Base-by-base conservation (phyloP, 495 filamentous ascomycete genomes). In the Copromyces sp. region DNA sequence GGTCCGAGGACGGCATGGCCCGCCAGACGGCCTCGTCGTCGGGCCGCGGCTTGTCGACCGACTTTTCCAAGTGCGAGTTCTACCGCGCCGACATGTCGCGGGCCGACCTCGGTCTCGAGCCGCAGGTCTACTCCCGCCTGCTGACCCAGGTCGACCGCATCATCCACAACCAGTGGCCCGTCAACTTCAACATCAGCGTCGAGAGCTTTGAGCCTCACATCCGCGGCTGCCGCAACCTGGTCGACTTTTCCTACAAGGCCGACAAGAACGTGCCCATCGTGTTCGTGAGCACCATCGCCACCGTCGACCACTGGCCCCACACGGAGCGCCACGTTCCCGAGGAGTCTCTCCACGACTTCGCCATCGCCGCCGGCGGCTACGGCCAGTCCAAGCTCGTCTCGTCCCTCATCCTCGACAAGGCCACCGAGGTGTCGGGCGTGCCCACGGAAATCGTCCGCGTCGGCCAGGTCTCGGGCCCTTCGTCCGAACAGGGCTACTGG, bases 91-190 rank as follows among this genome's bases (percentile, higher is more conserved):
- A 89, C 70, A 77, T 89, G 61, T 84, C 83, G 4, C 77, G 78
- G 0, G 72, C 75, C 2, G 78, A 83, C 17, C 82, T 90, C 39
- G 87, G 86, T 8, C 80, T 90, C 6, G 70, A 69, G 8, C 41
- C 70, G 4, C 75, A 76, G 3, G 77, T 75, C 2, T 88, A 85
- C 77, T 73, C 79, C 2, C 47, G 78, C 16, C 72, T 90, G 9
- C 70, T 83, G 39, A 3, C 61, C 9, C 74, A 79, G 2, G 84
- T 76, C 47, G 88, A 82, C 61, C 83, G 84, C 20, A 80, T 91
- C 38, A 87, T 90, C 74, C 88, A 90, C 80, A 89, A 88, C 78
- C 86, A 87, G 53, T 91, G 89, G 89, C 84, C 83, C 0, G 88
- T 90, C 39, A 84, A 90, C 78, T 90, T 90, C 82, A 89, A 90